A percentile compares a stretch with the other conserved stretches of the same genome.
Conservation (phyloP, 306 rosid genomes). For the Cicer arietinum region DNA sequence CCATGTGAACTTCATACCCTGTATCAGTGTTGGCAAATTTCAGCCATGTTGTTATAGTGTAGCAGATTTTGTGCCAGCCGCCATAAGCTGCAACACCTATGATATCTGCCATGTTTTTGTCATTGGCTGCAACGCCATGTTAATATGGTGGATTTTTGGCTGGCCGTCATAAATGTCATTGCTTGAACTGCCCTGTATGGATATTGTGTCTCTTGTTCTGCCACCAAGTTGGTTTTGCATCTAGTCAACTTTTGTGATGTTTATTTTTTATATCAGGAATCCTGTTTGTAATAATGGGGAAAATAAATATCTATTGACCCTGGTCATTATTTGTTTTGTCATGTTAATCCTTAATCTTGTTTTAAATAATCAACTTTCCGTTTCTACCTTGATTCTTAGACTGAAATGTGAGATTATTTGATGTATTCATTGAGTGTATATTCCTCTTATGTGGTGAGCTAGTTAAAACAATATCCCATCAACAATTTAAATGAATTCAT, state of each 20-base stretch:
- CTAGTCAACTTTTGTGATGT: slow-evolving; percentile 13
- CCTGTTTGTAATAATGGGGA: not conserved
- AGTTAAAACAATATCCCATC: not conserved
- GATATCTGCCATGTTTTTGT: too few species aligned
- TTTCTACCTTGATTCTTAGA: slow-evolving; percentile 1
- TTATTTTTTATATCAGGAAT: slow-evolving; percentile 32
- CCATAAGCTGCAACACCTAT: too few species aligned
- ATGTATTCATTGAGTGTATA: not conserved
- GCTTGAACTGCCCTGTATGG: not conserved
- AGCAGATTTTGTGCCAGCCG: too few species aligned
- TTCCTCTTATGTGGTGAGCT: not conserved
- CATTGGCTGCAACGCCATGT: too few species aligned
- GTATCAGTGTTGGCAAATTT: too few species aligned
- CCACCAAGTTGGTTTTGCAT: slow-evolving; percentile 4
- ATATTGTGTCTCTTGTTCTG: not conserved
- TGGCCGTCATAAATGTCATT: too few species aligned
- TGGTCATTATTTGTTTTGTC: not conserved
- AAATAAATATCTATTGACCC: not conserved
- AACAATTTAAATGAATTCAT: not conserved
- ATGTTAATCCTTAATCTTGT: not conserved
- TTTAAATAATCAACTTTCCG: not conserved
- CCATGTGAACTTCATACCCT: not conserved
- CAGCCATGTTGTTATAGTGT: too few species aligned
- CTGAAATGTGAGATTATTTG: slow-evolving; percentile 15
- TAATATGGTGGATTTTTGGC: too few species aligned